Evolutionary conservation across 257 asterid species (phyloP).

Genomic region (Salvia rosmarinus): DNA sequence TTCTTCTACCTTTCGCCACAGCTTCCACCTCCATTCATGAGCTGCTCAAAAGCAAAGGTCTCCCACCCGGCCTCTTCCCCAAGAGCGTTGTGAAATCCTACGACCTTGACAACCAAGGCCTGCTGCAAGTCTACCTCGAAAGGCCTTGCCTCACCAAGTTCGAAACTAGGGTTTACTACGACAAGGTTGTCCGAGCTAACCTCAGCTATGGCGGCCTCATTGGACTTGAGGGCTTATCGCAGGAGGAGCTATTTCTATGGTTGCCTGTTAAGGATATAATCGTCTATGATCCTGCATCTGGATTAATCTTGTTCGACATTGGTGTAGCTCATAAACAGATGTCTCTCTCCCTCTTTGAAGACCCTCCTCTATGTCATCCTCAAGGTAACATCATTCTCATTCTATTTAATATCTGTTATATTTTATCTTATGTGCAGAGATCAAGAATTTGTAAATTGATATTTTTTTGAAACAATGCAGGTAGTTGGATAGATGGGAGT

Average conservation of each 20-base stretch:
- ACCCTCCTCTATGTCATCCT: constrained; percentile 76
- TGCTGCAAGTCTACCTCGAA: constrained; percentile 64
- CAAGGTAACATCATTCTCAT: too few relatives aligned
- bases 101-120: constrained; percentile 59
- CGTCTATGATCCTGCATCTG: constrained; percentile 78
- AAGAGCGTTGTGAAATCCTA: constrained; percentile 65
- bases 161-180: constrained; percentile 74
- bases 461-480: too few relatives aligned
- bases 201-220: constrained; percentile 75
- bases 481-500: constrained; percentile 32
- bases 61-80: constrained; percentile 84
- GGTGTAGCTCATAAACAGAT: constrained; percentile 85
- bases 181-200: constrained; percentile 74
- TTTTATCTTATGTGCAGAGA: neutral
- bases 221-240: constrained; percentile 78
- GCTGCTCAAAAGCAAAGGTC: constrained; percentile 67
- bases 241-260: constrained; percentile 89
- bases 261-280: constrained; percentile 84
- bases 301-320: constrained; percentile 78
- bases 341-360: constrained; percentile 82
- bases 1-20: constrained; percentile 30
- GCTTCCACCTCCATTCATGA: constrained; percentile 53
- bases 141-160: constrained; percentile 76
- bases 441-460: neutral
- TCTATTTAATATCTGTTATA: too few relatives aligned